A percentile compares a stretch with the other conserved stretches of the same genome.
Evolutionary conservation across 352 stramenopile species (phyloP).

Genomic region (Thalassiosira exigua): DNA sequence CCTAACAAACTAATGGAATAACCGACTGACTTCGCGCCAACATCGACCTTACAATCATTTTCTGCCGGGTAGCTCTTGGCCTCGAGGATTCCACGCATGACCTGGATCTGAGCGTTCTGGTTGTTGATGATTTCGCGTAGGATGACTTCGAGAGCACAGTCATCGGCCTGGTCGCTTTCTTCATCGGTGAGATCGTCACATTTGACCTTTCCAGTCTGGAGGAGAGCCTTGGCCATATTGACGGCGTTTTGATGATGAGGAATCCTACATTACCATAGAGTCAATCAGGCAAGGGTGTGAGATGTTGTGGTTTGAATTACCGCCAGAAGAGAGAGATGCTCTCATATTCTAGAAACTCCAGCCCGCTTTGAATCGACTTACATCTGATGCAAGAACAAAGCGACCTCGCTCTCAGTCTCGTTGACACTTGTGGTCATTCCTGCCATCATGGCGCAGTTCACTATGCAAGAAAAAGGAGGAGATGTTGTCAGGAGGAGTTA

Average conservation of each 20-base stretch:
- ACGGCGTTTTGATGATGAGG: constrained; percentile 88
- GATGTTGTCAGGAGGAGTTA: no score
- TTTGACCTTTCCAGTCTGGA: constrained; percentile 50
- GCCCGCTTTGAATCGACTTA: no score
- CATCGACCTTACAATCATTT: constrained; percentile 16
- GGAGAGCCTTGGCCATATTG: constrained; percentile 81
- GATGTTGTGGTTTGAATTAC: no score
- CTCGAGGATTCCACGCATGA: constrained; percentile 48
- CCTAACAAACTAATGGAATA: background rate
- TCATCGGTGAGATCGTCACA: constrained; percentile 49
- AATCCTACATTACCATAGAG: no score
- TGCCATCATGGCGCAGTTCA: no score
- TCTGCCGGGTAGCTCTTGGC: constrained; percentile 17
- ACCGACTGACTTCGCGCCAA: background rate
- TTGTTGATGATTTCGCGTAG: constrained; percentile 82
- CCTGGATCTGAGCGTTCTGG: constrained; percentile 85
- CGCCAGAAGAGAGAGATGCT: no score
- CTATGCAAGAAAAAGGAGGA: no score
- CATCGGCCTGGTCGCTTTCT: constrained; percentile 40
- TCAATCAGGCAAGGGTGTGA: no score
- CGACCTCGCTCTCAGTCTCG: no score
- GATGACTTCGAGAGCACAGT: constrained; percentile 70
- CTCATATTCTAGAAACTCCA: background rate
- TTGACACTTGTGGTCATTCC: no score
- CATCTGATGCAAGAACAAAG: no score